These are phyloP conservation scores for Fusarium avenaceum DNA, from an alignment of 2,329 filamentous ascomycete species.

Conservation along the genomic window DNA sequence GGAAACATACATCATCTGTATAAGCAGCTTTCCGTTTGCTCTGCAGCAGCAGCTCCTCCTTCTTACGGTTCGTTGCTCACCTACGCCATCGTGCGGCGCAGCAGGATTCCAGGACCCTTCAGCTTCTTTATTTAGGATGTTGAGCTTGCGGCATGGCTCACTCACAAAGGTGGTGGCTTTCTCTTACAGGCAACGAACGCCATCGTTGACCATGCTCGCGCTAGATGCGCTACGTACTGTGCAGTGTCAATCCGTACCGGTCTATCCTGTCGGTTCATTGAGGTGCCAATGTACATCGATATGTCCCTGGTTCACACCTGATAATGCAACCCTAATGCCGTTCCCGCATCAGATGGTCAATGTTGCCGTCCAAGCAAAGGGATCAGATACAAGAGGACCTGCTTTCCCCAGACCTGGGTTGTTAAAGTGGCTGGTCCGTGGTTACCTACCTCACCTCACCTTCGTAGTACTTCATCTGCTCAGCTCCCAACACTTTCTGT, in stretches of 20 bases:
- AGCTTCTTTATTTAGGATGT: conserved; percentile 18
- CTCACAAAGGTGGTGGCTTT: conserved; percentile 27
- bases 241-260: background rate
- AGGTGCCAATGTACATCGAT: conserved; percentile 33
- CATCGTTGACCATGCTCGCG: conserved; percentile 34
- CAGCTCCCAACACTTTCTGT: conserved; percentile 9
- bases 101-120: conserved; percentile 9
- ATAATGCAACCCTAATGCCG: conserved; percentile 41
- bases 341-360: conserved; percentile 34
- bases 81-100: conserved; percentile 18
- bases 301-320: conserved; percentile 40
- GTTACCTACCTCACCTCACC: conserved; percentile 11
- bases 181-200: conserved; percentile 14
- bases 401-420: conserved; percentile 30
- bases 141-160: conserved; percentile 20
- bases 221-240: conserved; percentile 27
- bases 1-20: conserved; percentile 28
- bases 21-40: background rate
- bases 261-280: conserved; percentile 29
- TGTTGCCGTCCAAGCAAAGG: conserved; percentile 13
- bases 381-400: conserved; percentile 37
- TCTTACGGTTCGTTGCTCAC: conserved; percentile 2
- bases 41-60: conserved; percentile 6
- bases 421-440: conserved; percentile 29
- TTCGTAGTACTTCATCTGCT: background rate